Percentiles rank a stretch among this genome's conserved stretches.
Conservation (phyloP, 1,284 basidiomycete genomes). For the Stygiomarasmius scandens region DNA sequence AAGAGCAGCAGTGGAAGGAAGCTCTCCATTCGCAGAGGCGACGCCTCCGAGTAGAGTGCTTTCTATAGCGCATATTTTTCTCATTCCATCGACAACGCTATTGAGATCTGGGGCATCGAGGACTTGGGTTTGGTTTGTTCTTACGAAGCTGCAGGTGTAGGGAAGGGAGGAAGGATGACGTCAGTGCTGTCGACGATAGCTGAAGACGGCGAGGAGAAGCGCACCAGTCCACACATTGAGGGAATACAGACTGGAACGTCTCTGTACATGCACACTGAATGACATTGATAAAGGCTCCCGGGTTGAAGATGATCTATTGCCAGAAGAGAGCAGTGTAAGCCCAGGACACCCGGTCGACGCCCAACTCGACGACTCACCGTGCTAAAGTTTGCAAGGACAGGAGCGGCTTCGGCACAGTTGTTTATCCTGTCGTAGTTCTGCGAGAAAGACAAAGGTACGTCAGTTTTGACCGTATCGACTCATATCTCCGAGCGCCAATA, state of each 20-base stretch:
- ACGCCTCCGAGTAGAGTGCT: constrained; percentile 57
- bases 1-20: constrained; percentile 23
- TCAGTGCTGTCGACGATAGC: neutral
- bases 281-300: constrained; percentile 60
- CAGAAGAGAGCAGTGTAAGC: neutral
- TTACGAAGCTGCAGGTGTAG: constrained; percentile 46
- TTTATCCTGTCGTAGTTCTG: constrained; percentile 55
- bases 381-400: constrained; percentile 60
- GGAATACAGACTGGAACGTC: constrained; percentile 65
- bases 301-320: constrained; percentile 61
- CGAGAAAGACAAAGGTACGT: neutral
- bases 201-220: constrained; percentile 13
- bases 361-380: constrained; percentile 39
- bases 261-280: constrained; percentile 72
- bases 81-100: constrained; percentile 50
- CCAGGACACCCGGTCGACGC: neutral
- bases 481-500: neutral
- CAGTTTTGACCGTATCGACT: neutral
- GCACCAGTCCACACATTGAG: constrained; percentile 74
- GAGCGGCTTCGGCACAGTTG: constrained; percentile 58
- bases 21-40: constrained; percentile 48
- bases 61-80: constrained; percentile 52
- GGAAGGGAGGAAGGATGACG: neutral
- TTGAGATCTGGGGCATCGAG: constrained; percentile 50
- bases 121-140: constrained; percentile 59